These are phyloP conservation scores for grape (Vitis vinifera) DNA, from an alignment of 164 flowering plant genomes.

Conservation along the genomic window ASM3070453v1 NC_081811.1:3006001-3006500, in stretches of 20 bases:
- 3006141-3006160: too few relatives aligned
- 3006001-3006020: constrained; percentile 16
- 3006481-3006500: not conserved
- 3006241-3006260: too few relatives aligned
- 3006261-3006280: constrained; percentile 26
- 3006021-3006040: constrained; percentile 3
- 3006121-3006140: not conserved
- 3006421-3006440: constrained; percentile 38
- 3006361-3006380: constrained; percentile 4
- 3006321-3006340: constrained; percentile 10
- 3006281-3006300: constrained; percentile 24
- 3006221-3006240: not conserved
- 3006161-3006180: not conserved
- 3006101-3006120: not conserved
- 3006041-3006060: too few relatives aligned
- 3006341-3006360: not conserved
- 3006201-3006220: not conserved
- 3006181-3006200: not conserved
- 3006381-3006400: constrained; percentile 7
- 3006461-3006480: constrained; percentile 18
- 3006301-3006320: constrained; percentile 12
- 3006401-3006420: constrained; percentile 20
- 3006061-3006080: not conserved
- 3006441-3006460: constrained; percentile 22
- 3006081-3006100: not conserved